phyloP scores from a whole-genome alignment of 495 filamentous ascomycete species.

The Tuber aestivum region DNA sequence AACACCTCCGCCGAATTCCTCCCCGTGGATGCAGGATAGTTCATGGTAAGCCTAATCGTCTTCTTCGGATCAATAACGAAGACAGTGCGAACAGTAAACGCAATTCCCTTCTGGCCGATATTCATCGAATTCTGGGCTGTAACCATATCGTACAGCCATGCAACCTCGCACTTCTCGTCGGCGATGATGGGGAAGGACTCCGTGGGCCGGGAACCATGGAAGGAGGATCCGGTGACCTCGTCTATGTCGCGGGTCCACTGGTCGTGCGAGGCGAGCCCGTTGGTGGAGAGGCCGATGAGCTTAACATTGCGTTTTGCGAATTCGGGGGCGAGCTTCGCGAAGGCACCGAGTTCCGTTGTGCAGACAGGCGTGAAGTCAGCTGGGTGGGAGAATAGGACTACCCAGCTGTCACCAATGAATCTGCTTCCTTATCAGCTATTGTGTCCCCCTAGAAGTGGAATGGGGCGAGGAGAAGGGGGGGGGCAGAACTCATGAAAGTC shows the following conservation, averaged over 20 bases:
- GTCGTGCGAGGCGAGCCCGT: conserved; percentile 55
- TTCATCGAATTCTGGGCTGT: conserved; percentile 42
- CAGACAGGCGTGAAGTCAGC: conserved; percentile 67
- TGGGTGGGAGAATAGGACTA: conserved; percentile 63
- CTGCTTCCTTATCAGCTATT: conserved; percentile 23
- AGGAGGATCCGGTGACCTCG: conserved; percentile 51
- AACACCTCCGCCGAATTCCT: conserved; percentile 62
- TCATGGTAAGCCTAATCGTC: conserved; percentile 60
- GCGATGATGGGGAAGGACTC: conserved; percentile 67
- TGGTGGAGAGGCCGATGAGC: conserved; percentile 62
- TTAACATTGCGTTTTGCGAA: conserved; percentile 60
- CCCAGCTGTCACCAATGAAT: conserved; percentile 57
- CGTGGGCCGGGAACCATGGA: conserved; percentile 45
- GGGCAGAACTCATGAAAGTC: conserved; percentile 53
- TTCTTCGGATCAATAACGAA: conserved; percentile 66
- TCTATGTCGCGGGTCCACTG: conserved; percentile 64
- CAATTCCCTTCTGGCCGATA: conserved; percentile 42
- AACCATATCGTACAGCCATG: conserved; percentile 64
- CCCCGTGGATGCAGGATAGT: conserved; percentile 62
- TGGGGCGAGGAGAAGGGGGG: neutral
- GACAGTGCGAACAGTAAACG: conserved; percentile 63
- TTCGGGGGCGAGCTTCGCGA: conserved; percentile 57
- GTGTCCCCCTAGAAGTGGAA: neutral
- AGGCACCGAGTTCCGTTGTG: conserved; percentile 64
- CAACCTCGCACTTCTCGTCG: conserved; percentile 59